A percentile compares a stretch with the other conserved stretches of the same genome.
These are phyloP conservation scores for Raffaelea deltoideospora DNA, from an alignment of 2,329 filamentous ascomycete genomes.

Conservation along the genomic window DNA sequence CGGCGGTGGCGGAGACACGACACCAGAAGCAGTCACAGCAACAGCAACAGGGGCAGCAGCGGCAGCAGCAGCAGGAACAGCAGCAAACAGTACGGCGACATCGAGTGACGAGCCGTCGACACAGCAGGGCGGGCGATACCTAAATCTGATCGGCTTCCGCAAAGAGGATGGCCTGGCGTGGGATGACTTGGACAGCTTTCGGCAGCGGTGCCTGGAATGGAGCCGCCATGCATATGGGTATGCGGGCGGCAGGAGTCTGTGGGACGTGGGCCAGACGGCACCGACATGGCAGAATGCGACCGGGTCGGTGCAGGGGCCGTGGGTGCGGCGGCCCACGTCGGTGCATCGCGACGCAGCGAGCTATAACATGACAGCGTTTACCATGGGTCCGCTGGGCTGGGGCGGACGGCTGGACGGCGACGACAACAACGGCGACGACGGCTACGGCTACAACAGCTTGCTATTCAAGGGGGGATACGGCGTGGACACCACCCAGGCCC, in stretches of 20 bases:
- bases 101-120: conserved; percentile 14
- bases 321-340: conserved; percentile 44
- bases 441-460: neutral
- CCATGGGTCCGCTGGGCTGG: conserved; percentile 50
- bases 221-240: conserved; percentile 32
- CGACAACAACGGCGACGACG: neutral
- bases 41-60: no score
- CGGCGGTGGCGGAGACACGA: no score
- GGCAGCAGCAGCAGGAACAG: neutral
- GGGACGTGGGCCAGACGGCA: conserved; percentile 15
- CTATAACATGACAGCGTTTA: conserved; percentile 51
- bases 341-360: conserved; percentile 28
- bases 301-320: conserved; percentile 61
- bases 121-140: conserved; percentile 20
- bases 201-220: conserved; percentile 47
- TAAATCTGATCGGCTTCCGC: conserved; percentile 67
- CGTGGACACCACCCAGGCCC: neutral
- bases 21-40: no score
- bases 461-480: no score
- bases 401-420: conserved; percentile 16
- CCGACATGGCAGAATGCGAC: conserved; percentile 67
- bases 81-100: no score
- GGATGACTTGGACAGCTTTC: conserved; percentile 55
- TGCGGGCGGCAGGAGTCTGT: conserved; percentile 11
- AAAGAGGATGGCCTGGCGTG: conserved; percentile 62